phyloP scores from a whole-genome alignment of 2,329 filamentous ascomycete species.

The Colletotrichum echinochloae region DNA sequence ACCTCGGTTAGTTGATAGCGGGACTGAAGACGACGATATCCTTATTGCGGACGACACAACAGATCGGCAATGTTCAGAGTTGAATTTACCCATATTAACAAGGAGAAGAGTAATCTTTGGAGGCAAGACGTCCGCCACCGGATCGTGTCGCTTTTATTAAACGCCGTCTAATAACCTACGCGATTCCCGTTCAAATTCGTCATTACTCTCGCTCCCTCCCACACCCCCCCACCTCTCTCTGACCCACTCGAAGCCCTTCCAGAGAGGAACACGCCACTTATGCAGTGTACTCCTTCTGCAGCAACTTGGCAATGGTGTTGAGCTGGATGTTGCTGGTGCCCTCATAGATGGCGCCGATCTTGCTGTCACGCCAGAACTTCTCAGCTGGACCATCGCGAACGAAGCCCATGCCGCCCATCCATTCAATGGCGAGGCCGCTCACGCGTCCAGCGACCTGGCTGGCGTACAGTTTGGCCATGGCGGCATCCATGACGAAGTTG shows the following conservation, averaged over 20 bases:
- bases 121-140: slow-evolving; percentile 17
- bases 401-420: slow-evolving; percentile 99
- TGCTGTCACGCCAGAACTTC: slow-evolving; percentile 98
- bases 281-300: slow-evolving; percentile 71
- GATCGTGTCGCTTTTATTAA: slow-evolving; percentile 39
- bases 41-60: not conserved
- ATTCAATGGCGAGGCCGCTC: slow-evolving; percentile 88
- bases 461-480: slow-evolving; percentile 97
- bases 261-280: slow-evolving; percentile 41
- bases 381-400: slow-evolving; percentile 95
- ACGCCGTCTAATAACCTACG: slow-evolving; percentile 36
- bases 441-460: slow-evolving; percentile 93
- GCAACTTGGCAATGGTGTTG: slow-evolving; percentile 72
- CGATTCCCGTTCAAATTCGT: slow-evolving; percentile 3
- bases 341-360: slow-evolving; percentile 98
- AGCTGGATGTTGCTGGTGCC: slow-evolving; percentile 84
- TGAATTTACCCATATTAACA: not conserved
- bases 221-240: too few relatives aligned
- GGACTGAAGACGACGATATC: not conserved
- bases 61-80: not conserved
- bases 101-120: not conserved
- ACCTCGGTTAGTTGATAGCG: too few relatives aligned
- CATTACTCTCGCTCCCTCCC: not conserved
- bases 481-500: slow-evolving; percentile 94
- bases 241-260: not conserved